These are phyloP conservation scores for Kockovaella imperatae DNA, from an alignment of 768 basidiomycete genomes.

Conservation along the genomic window DNA sequence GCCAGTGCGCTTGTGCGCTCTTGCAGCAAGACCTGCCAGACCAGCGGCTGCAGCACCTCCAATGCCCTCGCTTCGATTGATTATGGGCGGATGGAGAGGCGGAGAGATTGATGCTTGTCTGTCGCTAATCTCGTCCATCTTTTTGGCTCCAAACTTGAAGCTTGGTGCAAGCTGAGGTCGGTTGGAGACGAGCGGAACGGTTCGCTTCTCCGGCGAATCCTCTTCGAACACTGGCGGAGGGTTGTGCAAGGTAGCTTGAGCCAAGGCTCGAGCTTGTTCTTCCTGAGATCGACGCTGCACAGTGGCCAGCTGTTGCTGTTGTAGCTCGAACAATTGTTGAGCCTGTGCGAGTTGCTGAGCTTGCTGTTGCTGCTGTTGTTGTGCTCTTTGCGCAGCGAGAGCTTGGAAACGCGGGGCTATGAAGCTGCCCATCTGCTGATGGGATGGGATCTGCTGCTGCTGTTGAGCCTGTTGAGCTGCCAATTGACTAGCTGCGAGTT, in stretches of 20 bases:
- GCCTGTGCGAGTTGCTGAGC: slow-evolving; percentile 52
- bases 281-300: slow-evolving; percentile 6
- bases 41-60: slow-evolving; percentile 40
- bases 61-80: slow-evolving; percentile 29
- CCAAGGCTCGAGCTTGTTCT: slow-evolving; percentile 11
- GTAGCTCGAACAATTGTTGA: slow-evolving; percentile 31
- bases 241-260: slow-evolving; percentile 21
- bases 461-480: slow-evolving; percentile 60
- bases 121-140: slow-evolving; percentile 6
- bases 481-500: slow-evolving; percentile 51
- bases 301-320: slow-evolving; percentile 25
- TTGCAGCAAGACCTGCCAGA: slow-evolving; percentile 42
- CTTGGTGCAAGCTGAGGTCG: slow-evolving; percentile 83
- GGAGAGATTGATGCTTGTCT: slow-evolving; percentile 1
- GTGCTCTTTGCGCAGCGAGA: slow-evolving; percentile 52
- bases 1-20: slow-evolving; percentile 44
- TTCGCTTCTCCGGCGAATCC: slow-evolving; percentile 29
- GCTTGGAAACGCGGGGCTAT: slow-evolving; percentile 80
- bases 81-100: slow-evolving; percentile 9
- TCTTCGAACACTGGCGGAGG: slow-evolving; percentile 40
- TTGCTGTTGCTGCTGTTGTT: slow-evolving; percentile 27
- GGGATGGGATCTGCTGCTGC: slow-evolving; percentile 23
- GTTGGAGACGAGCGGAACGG: slow-evolving; percentile 48
- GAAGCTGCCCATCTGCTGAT: slow-evolving; percentile 52
- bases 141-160: slow-evolving; percentile 73